Conservation (phyloP, 2,329 filamentous ascomycete genomes). For the Beauveria varroae region DNA sequence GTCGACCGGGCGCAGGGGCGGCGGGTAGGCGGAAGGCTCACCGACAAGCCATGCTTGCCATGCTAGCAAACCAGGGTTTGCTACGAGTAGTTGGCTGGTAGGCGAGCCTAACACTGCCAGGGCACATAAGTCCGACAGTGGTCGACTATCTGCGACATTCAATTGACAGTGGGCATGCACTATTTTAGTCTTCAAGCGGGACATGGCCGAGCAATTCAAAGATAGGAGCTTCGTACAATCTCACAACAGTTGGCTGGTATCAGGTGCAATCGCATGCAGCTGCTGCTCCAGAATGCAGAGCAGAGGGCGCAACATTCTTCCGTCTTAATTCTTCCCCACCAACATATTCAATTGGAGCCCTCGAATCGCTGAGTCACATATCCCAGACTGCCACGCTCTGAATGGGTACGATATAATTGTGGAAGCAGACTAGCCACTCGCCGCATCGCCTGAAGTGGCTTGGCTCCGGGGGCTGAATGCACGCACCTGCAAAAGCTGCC, state of each 20-base stretch:
- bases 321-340: neutral
- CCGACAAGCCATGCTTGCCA: neutral
- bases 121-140: neutral
- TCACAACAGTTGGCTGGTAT: neutral
- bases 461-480: slow-evolving; percentile 3
- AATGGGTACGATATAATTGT: neutral
- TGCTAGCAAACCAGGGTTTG: neutral
- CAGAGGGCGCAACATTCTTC: neutral
- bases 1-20: neutral
- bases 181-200: slow-evolving; percentile 1
- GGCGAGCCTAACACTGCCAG: neutral
- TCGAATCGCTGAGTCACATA: neutral
- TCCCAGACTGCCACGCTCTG: neutral
- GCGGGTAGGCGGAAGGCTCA: neutral
- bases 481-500: neutral
- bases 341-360: neutral
- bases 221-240: slow-evolving; percentile 1
- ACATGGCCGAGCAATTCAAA: neutral
- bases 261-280: neutral
- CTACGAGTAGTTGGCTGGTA: neutral
- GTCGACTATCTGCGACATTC: neutral
- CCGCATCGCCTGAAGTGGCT: neutral
- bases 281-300: neutral
- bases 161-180: neutral
- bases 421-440: neutral